Percentiles rank a stretch among this genome's conserved stretches.
Conservation (phyloP, 2,329 filamentous ascomycete genomes). For the Moelleriella libera region DNA sequence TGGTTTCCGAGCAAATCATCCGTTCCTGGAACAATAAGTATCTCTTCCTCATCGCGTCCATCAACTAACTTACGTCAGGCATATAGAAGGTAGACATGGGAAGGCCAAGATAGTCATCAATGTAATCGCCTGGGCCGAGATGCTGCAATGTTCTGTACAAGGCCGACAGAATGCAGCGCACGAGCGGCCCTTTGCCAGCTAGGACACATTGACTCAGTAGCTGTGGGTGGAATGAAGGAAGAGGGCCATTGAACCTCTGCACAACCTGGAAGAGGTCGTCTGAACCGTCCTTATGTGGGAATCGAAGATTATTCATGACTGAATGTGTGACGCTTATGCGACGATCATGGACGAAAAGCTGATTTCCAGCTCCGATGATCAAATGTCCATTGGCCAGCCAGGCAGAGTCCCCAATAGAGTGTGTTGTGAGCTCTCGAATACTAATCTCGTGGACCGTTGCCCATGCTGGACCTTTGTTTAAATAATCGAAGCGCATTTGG, state of each 20-base stretch:
- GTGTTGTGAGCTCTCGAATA: slow-evolving; percentile 68
- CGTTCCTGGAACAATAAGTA: not conserved
- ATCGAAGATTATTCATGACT: slow-evolving; percentile 34
- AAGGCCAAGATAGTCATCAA: slow-evolving; percentile 66
- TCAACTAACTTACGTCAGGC: slow-evolving; percentile 1
- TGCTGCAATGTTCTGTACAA: slow-evolving; percentile 71
- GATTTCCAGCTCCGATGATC: slow-evolving; percentile 80
- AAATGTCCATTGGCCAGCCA: slow-evolving; percentile 81
- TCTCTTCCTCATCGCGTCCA: not conserved
- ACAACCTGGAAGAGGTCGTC: slow-evolving; percentile 72
- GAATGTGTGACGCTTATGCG: slow-evolving; percentile 51
- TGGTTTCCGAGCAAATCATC: slow-evolving; percentile 1
- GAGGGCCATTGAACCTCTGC: slow-evolving; percentile 68
- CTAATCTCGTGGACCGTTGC: slow-evolving; percentile 69
- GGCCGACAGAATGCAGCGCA: slow-evolving; percentile 57
- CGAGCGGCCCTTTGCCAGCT: slow-evolving; percentile 57
- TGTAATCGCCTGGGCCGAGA: slow-evolving; percentile 62
- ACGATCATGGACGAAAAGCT: slow-evolving; percentile 74
- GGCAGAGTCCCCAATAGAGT: slow-evolving; percentile 83
- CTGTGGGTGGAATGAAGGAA: slow-evolving; percentile 87
- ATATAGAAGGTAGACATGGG: slow-evolving; percentile 2
- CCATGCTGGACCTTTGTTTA: slow-evolving; percentile 84
- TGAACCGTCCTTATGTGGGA: slow-evolving; percentile 33
- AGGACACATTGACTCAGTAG: slow-evolving; percentile 79
- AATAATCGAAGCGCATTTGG: slow-evolving; percentile 83